phyloP scores from a whole-genome alignment of 2,329 filamentous ascomycete genomes.

The Huntiella savannae region DNA sequence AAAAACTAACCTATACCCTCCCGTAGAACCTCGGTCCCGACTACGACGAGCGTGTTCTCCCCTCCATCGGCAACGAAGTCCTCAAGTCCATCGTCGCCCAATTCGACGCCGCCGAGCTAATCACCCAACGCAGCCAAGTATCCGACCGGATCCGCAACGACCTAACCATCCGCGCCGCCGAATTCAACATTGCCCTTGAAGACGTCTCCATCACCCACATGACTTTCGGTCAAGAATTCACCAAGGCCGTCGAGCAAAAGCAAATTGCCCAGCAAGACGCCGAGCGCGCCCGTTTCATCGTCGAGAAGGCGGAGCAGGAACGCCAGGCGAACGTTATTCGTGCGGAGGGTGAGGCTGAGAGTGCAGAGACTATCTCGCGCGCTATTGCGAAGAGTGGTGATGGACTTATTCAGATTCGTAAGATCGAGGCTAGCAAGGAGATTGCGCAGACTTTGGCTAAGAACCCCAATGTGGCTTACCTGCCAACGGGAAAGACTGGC shows the following conservation, averaged over 20 bases:
- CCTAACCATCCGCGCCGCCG: slow-evolving; percentile 74
- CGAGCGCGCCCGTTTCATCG: slow-evolving; percentile 90
- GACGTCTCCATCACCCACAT: slow-evolving; percentile 99
- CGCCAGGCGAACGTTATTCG: slow-evolving; percentile 96
- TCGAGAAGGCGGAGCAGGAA: slow-evolving; percentile 97
- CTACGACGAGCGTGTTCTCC: slow-evolving; percentile 95
- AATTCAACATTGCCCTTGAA: slow-evolving; percentile 98
- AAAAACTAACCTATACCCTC: background rate
- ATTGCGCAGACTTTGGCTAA: slow-evolving; percentile 75
- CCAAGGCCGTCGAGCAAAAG: slow-evolving; percentile 97
- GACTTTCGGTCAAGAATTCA: slow-evolving; percentile 99
- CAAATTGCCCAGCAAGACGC: slow-evolving; percentile 99
- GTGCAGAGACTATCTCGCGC: slow-evolving; percentile 83
- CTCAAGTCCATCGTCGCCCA: slow-evolving; percentile 96
- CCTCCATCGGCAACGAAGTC: slow-evolving; percentile 98
- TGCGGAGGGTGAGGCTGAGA: slow-evolving; percentile 93
- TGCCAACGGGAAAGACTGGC: slow-evolving; percentile 58
- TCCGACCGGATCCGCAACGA: slow-evolving; percentile 85
- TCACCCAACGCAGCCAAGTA: slow-evolving; percentile 95
- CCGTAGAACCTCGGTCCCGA: slow-evolving; percentile 81
- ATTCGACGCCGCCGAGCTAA: slow-evolving; percentile 95
- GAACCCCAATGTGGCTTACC: slow-evolving; percentile 92
- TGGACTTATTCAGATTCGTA: slow-evolving; percentile 84
- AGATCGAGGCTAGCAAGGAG: slow-evolving; percentile 91
- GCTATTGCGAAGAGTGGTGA: slow-evolving; percentile 86